Percentiles rank a stretch among this genome's conserved stretches.
These are phyloP conservation scores for Elaeagnus macrophylla DNA, from an alignment of 306 rosid species.

Conservation along the genomic window DNA sequence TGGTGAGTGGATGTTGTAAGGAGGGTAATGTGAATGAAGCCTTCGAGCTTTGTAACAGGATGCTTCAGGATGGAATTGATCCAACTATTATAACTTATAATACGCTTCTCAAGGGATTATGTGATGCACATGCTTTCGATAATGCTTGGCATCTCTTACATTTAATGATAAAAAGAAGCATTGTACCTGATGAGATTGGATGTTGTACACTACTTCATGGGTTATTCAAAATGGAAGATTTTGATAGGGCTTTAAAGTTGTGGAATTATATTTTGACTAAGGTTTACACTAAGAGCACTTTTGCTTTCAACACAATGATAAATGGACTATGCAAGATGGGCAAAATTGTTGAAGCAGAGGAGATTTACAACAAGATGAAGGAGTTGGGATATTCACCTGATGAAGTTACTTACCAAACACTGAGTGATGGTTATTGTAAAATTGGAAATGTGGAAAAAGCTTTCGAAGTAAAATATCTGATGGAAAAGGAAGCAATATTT, in stretches of 20 bases:
- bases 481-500: conserved; percentile 39
- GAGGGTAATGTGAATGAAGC: conserved; percentile 25
- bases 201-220: conserved; percentile 70
- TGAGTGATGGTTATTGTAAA: conserved; percentile 66
- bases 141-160: conserved; percentile 60
- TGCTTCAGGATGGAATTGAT: conserved; percentile 42
- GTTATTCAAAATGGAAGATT: conserved; percentile 52
- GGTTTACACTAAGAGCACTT: conserved; percentile 43
- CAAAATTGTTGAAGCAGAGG: conserved; percentile 53
- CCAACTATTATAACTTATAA: conserved; percentile 62
- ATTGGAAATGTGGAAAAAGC: conserved; percentile 54
- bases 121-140: conserved; percentile 30
- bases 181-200: conserved; percentile 56
- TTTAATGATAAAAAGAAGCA: conserved; percentile 48
- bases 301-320: conserved; percentile 64
- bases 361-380: conserved; percentile 54
- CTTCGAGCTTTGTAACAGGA: conserved; percentile 48
- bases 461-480: conserved; percentile 44
- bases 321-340: conserved; percentile 76
- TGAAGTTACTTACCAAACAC: conserved; percentile 58
- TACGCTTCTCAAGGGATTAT: conserved; percentile 58
- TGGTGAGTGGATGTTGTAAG: conserved; percentile 34
- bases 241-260: conserved; percentile 36
- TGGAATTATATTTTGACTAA: conserved; percentile 60
- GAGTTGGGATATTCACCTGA: conserved; percentile 67